Evolutionary conservation across 2,329 filamentous ascomycete genomes (phyloP), one percentile per base, ranked within the genome.

Genomic region (Colletotrichum trifolii): DNA sequence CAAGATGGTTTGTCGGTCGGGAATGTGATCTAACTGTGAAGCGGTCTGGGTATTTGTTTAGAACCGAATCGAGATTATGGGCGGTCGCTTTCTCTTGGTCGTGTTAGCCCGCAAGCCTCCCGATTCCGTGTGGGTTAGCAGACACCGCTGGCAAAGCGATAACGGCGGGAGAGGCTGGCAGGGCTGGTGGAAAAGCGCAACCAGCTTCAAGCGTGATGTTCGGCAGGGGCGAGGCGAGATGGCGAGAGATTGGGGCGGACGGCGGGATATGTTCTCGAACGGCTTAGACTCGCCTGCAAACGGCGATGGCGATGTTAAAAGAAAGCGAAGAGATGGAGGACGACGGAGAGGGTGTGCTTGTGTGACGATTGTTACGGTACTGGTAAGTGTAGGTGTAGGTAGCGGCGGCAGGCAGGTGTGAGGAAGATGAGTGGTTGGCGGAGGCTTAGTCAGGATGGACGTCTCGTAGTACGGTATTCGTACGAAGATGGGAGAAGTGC

Each of bases 11-110:
- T 25, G 11, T 42, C 38, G 12, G 47, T 17, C 35, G 57, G 47
- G 58, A 66, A 66, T 66, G 63, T 42, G 47, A 39, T 62, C 47
- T 63, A 45, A 66, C 63, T 63, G 47, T 56, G 47, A 25, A 42
- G 47, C 52, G 47, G 63, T 49, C 63, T 62, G 57, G 63, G 63
- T 53, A 42, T 38, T 43, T 36, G 17, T 33, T 47, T 36, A 47
- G 52, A 13, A 17, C 25, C 42, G 13, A n/a, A 25, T 9, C 38
- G 62, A 35, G 25, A 40, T 39, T 47, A 36, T 13, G 58, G 35
- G 47, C 40, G 42, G 33, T 50, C 57, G 62, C 62, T 25, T 15
- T 61, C 40, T 56, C 45, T 11, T 17, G 10, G 42, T 36, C 39
- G 34, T 39, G 63, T 57, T 66, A 66, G 58, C 45, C 42, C 2